Conservation (phyloP, 108 stramenopile species). For the Skeletonema marinoi region DNA sequence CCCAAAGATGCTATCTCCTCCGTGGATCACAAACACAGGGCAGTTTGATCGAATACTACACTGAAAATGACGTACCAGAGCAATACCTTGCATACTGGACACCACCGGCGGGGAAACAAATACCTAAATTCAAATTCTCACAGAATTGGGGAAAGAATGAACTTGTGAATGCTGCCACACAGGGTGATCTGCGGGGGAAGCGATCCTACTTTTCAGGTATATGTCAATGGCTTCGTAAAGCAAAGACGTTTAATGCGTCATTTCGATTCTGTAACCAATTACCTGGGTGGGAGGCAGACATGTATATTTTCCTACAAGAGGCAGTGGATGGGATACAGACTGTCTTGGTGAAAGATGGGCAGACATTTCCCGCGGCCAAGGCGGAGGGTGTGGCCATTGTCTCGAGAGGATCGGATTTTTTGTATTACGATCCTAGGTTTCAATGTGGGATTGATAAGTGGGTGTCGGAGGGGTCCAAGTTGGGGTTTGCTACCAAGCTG, state of each 20-base stretch:
- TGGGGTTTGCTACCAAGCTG: constrained; percentile 38
- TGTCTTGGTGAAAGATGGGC: constrained; percentile 17
- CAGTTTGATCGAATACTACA: constrained; percentile 35
- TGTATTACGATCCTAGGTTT: constrained; percentile 30
- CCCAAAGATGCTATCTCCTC: constrained; percentile 23
- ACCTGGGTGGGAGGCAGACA: constrained; percentile 33
- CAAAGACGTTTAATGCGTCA: constrained; percentile 25
- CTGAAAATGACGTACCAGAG: not conserved
- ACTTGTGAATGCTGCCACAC: constrained; percentile 12
- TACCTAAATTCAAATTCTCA: constrained; percentile 38
- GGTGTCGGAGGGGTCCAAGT: constrained; percentile 33
- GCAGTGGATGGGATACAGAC: constrained; percentile 17
- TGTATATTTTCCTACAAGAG: constrained; percentile 24
- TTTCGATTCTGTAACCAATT: constrained; percentile 9
- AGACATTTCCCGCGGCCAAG: constrained; percentile 15
- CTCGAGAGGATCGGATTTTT: constrained; percentile 32
- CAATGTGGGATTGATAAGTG: constrained; percentile 27
- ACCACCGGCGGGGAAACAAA: constrained; percentile 1
- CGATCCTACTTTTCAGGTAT: constrained; percentile 23
- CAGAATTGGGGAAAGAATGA: constrained; percentile 24
- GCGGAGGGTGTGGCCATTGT: constrained; percentile 29
- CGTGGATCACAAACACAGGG: constrained; percentile 27
- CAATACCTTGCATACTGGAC: constrained; percentile 18
- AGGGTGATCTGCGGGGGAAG: constrained; percentile 26
- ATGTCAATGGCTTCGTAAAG: constrained; percentile 33